Evolutionary conservation across 176 grass and related monocot genomes (phyloP).

Genomic region (Avena eriantha): DNA sequence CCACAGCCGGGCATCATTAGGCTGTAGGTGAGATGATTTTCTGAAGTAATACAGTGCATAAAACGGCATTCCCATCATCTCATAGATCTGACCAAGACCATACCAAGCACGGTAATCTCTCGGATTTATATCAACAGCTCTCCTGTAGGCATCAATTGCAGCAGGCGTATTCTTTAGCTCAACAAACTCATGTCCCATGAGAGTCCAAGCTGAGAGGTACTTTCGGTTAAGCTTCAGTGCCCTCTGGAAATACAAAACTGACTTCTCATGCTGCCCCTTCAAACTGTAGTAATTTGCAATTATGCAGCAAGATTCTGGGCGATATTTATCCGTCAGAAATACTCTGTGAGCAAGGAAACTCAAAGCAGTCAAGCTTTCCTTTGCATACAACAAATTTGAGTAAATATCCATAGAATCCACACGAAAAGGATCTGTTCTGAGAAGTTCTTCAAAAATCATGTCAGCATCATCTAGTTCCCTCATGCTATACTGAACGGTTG

Average conservation of each 20-base stretch:
- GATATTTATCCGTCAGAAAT: constrained; percentile 97
- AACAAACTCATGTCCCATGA: constrained; percentile 99
- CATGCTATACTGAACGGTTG: constrained; percentile 89
- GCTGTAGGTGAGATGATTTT: constrained; percentile 87
- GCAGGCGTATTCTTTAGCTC: constrained; percentile 98
- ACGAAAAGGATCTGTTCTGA: constrained; percentile 90
- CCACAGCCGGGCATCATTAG: constrained; percentile 94
- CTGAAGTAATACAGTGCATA: constrained; percentile 91
- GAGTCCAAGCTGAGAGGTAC: constrained; percentile 97
- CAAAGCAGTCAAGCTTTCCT: constrained; percentile 87
- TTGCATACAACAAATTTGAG: constrained; percentile 95
- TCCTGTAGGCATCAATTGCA: constrained; percentile 92
- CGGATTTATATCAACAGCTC: constrained; percentile 97
- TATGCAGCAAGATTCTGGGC: constrained; percentile 95
- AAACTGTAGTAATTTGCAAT: constrained; percentile 99
- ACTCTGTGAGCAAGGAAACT: constrained; percentile 98
- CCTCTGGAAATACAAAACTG: constrained; percentile 85
- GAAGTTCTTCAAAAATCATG: constrained; percentile 95
- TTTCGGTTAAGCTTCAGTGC: constrained; percentile 95
- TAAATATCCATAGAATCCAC: constrained; percentile 98
- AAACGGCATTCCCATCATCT: constrained; percentile 98
- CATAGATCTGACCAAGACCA: constrained; percentile 98
- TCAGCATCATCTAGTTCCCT: constrained; percentile 98
- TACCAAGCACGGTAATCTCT: constrained; percentile 98
- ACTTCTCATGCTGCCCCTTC: constrained; percentile 95